Evolutionary conservation across 2,329 filamentous ascomycete genomes (phyloP).

Genomic region (Apiospora sp.): DNA sequence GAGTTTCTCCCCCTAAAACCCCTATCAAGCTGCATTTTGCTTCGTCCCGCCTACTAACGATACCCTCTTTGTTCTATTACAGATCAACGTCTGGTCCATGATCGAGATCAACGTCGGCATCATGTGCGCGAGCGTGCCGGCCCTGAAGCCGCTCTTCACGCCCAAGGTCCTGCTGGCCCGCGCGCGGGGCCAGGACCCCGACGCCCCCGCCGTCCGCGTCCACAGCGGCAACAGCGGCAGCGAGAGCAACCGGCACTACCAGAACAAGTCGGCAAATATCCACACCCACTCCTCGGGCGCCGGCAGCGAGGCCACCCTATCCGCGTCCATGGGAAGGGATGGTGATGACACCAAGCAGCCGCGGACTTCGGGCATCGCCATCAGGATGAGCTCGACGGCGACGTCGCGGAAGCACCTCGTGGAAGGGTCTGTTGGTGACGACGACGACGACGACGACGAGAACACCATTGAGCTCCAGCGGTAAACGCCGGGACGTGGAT

Average conservation of each 20-base stretch:
- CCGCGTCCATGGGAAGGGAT: background rate
- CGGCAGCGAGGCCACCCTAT: background rate
- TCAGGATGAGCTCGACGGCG: background rate
- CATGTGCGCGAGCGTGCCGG: slow-evolving; percentile 56
- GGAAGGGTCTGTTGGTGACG: background rate
- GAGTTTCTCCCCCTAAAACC: slow-evolving; percentile 11
- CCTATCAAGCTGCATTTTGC: background rate
- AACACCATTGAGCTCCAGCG: too few species aligned
- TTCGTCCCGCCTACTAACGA: background rate
- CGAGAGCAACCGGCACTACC: background rate
- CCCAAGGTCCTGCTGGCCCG: slow-evolving; percentile 39
- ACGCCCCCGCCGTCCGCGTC: background rate
- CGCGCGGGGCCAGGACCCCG: background rate
- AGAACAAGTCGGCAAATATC: background rate
- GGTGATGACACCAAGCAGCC: background rate
- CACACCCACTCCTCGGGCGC: background rate
- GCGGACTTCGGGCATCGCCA: background rate
- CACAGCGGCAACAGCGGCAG: background rate
- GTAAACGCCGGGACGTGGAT: too few species aligned
- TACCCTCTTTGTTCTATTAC: background rate
- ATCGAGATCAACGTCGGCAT: slow-evolving; percentile 60
- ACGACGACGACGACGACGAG: background rate
- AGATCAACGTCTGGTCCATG: slow-evolving; percentile 53
- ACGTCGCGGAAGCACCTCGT: background rate
- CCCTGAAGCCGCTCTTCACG: slow-evolving; percentile 57